phyloP scores from a whole-genome alignment of 1,284 basidiomycete species.

The Tylopilus sp. region DNA sequence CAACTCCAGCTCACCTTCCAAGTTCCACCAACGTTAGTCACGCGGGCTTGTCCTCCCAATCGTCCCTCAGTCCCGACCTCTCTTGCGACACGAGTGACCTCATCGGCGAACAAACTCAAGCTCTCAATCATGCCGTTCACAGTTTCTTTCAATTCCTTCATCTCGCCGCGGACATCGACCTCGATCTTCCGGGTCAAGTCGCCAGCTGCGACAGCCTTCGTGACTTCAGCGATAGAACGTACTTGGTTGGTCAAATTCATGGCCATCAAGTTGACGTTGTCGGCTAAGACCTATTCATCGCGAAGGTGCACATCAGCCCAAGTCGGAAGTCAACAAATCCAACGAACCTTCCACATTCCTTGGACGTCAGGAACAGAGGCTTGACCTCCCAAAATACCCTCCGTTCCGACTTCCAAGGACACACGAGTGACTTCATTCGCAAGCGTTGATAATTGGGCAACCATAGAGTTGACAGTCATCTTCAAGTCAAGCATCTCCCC shows the following conservation, averaged over 20 bases:
- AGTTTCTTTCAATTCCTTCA: constrained; percentile 80
- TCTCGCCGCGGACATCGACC: constrained; percentile 87
- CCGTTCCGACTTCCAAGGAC: constrained; percentile 89
- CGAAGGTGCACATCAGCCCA: constrained; percentile 1
- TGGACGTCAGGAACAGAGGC: constrained; percentile 83
- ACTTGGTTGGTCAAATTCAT: constrained; percentile 92
- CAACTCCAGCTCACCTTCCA: constrained; percentile 71
- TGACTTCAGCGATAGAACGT: constrained; percentile 80
- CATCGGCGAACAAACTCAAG: constrained; percentile 82
- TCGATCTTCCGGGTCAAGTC: constrained; percentile 88
- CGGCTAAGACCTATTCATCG: constrained; percentile 53
- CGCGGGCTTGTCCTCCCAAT: constrained; percentile 81
- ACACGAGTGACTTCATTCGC: constrained; percentile 84
- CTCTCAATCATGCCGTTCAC: constrained; percentile 91
- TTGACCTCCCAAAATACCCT: constrained; percentile 95
- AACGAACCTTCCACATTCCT: constrained; percentile 81
- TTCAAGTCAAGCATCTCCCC: constrained; percentile 96
- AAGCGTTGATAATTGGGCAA: constrained; percentile 76
- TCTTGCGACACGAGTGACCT: constrained; percentile 81
- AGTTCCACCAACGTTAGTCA: constrained; percentile 90
- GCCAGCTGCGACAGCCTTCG: constrained; percentile 85
- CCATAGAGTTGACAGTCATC: constrained; percentile 89
- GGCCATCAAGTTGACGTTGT: constrained; percentile 85
- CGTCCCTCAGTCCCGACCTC: constrained; percentile 92
- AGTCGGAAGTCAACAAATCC: not conserved